These are phyloP conservation scores for Xylaria nigripes DNA, from an alignment of 495 filamentous ascomycete genomes.

Conservation along the genomic window DNA sequence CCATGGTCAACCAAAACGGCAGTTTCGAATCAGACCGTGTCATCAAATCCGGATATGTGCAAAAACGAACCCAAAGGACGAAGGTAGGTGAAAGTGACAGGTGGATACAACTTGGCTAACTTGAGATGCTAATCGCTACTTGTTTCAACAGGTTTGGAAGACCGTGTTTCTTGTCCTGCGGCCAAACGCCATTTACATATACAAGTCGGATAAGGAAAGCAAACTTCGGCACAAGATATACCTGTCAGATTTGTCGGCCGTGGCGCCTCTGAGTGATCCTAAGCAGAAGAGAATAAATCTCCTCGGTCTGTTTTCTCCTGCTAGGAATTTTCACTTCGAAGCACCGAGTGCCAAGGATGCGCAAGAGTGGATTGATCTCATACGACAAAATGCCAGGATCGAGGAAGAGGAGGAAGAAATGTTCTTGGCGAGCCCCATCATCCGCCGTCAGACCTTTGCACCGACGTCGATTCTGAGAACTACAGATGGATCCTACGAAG, in stretches of 20 bases:
- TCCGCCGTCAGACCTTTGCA: slow-evolving; percentile 32
- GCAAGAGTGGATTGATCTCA: slow-evolving; percentile 77
- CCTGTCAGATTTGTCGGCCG: slow-evolving; percentile 84
- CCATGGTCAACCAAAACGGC: slow-evolving; percentile 85
- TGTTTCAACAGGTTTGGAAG: slow-evolving; percentile 63
- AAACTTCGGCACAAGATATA: slow-evolving; percentile 81
- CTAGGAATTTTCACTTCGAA: slow-evolving; percentile 85
- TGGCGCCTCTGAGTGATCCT: slow-evolving; percentile 77
- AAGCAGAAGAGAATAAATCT: slow-evolving; percentile 73
- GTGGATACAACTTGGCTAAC: neutral
- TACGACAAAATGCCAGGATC: slow-evolving; percentile 68
- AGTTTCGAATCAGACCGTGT: slow-evolving; percentile 93
- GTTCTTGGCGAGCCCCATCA: slow-evolving; percentile 54
- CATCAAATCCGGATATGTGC: slow-evolving; percentile 75
- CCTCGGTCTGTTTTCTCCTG: slow-evolving; percentile 88
- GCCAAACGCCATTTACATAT: slow-evolving; percentile 88
- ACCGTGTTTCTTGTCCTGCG: slow-evolving; percentile 81
- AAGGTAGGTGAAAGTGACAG: slow-evolving; percentile 54
- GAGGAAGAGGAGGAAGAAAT: slow-evolving; percentile 81
- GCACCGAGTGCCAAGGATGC: slow-evolving; percentile 64
- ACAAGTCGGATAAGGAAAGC: slow-evolving; percentile 83
- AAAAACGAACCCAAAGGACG: slow-evolving; percentile 84
- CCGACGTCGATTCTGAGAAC: slow-evolving; percentile 10
- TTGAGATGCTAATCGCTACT: slow-evolving; percentile 28
- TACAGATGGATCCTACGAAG: slow-evolving; percentile 2